Base-by-base conservation (phyloP, 257 asterid species). In the Solanum acaule region DNA sequence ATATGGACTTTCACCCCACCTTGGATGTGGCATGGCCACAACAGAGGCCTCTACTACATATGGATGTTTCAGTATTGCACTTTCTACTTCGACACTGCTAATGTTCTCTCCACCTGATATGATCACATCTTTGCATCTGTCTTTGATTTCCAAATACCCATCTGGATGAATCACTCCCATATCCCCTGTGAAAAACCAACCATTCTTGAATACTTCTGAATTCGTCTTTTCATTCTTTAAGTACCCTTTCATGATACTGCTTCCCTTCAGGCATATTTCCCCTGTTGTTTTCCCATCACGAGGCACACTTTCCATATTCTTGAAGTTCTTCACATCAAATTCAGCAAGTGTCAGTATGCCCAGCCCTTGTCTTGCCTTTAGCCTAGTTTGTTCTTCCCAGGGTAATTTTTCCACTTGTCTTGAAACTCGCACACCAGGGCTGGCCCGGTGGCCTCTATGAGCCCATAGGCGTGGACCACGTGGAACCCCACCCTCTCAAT, bases 381-480 rank as follows among this genome's bases (percentile, higher is more conserved):
- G 89, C 73, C 59, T 56, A 70, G 94, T 90, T 72, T 91, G 93
- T 0, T 93, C 93, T 35, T 85, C 90, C 1, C 18, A 4, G 1
- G 94, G 85, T 33, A 96, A 84, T 25, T 6, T 83, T 96, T 89
- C 98, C 99, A 96, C 88, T 88, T 78, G 2, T 70, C 59, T 86
- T 92, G 96, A 96, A 96, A 96, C 93, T 96, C 98, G 89, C 97
- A 94, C 23, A 96, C 98, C 5, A 95, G 90, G 8, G 98, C 98
- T 0, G 99, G 98, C 23, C 99, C 98, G 0, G 96, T 94, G 68
- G 98, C 98, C 91, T 96, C 99, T 2, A 98, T 96, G 33, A 96
- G 89, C 1, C 99, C 98, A 88, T 96, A 96, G 1, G 98, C 98
- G 76, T 95, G 99, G 10, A 92, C 93, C 37, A 96, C 98, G 71